Evolutionary conservation across 83 land plant genomes (phyloP), one percentile per base, ranked within the genome.

Genomic region (Larix sibirica): DNA sequence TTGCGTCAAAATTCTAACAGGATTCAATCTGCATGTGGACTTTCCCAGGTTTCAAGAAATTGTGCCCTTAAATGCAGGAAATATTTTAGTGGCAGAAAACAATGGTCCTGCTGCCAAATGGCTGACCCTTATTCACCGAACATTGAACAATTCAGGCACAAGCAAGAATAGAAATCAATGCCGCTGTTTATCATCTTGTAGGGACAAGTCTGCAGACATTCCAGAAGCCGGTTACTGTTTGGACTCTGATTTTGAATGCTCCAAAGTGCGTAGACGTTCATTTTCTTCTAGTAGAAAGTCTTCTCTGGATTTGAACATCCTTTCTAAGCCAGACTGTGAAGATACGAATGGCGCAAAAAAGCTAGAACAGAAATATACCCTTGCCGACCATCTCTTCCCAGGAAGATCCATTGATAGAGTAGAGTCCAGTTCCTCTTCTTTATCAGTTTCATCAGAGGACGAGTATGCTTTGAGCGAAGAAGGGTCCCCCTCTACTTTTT

Each of bases 61-160:
- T 58, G 96, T 95, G 16, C 97, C 97, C 62, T 66, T 95, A 36
- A 95, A 93, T 79, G 96, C 94, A 0, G 96, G 91, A 16, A 95
- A 94, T 63, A 92, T 95, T 1, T 61, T 95, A 4, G 97, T 93
- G 0, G 86, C 94, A 40, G 94, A 95, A 83, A 91, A 93, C 82
- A 81, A 71, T 12, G 84, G 83, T 17, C 96, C 96, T 2, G 91
- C 96, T 0, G 79, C 81, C 31, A 86, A 83, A 88, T 95, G 97
- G 97, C 86, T 92, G 4, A n/a, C 87, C 20, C 86, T 95, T 18
- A 90, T 95, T 31, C 91, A 89, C 12, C 81, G 87, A 14, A 90
- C 96, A 9, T 77, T 95, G 74, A 91, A 93, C 28, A 26, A 21
- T 65, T 26, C 3, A 65, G 59, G 3, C 26, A 26, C 68, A 21